Evolutionary conservation across 495 filamentous ascomycete species (phyloP).

Genomic region (Choiromyces venosus): DNA sequence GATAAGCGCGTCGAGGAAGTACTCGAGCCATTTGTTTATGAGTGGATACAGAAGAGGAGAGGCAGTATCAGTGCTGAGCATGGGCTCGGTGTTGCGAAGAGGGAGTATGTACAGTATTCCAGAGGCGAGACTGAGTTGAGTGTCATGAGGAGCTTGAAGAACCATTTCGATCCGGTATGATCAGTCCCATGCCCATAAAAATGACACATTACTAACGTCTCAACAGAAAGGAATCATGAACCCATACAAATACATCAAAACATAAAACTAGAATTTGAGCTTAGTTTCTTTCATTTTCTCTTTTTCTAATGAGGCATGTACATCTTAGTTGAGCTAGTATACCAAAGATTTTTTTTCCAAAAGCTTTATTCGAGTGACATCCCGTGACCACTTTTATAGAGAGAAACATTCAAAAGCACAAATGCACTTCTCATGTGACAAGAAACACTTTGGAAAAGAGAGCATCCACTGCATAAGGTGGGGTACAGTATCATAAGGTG

Average conservation of each 20-base stretch:
- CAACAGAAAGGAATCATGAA: constrained; percentile 86
- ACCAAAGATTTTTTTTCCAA: not conserved
- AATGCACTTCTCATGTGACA: not conserved
- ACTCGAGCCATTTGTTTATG: constrained; percentile 92
- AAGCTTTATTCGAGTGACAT: not conserved
- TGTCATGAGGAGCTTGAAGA: constrained; percentile 92
- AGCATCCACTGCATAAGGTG: not conserved
- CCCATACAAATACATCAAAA: constrained; percentile 76
- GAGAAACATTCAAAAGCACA: not conserved
- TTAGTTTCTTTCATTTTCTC: not conserved
- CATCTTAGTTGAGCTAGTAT: not conserved
- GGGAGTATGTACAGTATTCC: constrained; percentile 87
- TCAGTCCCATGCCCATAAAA: not conserved
- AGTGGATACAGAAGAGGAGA: constrained; percentile 81
- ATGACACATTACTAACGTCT: constrained; percentile 13
- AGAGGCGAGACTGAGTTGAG: constrained; percentile 75
- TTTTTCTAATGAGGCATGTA: not conserved
- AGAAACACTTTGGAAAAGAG: not conserved
- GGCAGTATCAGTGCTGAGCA: constrained; percentile 97
- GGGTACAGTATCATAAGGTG: not conserved
- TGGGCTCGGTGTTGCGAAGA: constrained; percentile 89
- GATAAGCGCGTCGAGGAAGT: constrained; percentile 82
- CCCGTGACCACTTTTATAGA: not conserved
- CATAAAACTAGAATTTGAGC: constrained; percentile 6
- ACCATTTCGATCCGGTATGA: constrained; percentile 83